Evolutionary conservation across 2,329 filamentous ascomycete species (phyloP), one percentile per base, ranked within the genome.

Genomic region (Monosporascus sp.): DNA sequence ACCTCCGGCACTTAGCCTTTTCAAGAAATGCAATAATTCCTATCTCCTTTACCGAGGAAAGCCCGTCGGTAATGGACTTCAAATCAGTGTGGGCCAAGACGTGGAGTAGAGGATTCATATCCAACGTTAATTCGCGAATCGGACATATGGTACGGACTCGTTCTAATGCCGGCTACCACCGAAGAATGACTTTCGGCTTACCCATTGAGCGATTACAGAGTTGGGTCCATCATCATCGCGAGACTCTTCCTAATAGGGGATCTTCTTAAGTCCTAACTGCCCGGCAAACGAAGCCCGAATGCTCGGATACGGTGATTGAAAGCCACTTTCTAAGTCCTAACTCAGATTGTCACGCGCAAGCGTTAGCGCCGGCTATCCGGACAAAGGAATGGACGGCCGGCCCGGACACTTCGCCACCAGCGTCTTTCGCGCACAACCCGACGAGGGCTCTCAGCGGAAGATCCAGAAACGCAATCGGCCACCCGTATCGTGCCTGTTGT

Each of bases 381-480:
- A 43, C 19, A 14, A 54, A 55, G 57, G 49, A 40, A 69, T 69
- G 67, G 67, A 69, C 44, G 56, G 61, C 55, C 61, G 60, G 58
- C 62, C 61, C 52, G 59, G 56, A 24, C 59, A 58, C 44, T 69
- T 65, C 45, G 65, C 68, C 55, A 70, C 68, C 51, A 68, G 61
- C 55, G 68, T 70, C 59, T 71, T 71, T 58, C 68, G 68, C 55
- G 68, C 68, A 22, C 68, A 69, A 51, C 66, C 66, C 37, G 63
- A 60, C 49, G 65, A 70, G 49, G 66, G 65, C 50, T 53, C 62
- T 38, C 67, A 68, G 53, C 67, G 68, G 38, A 71, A 71, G 63
- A 69, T 70, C 16, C 68, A 71, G 55, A 69, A 69, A 60, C 67
- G 68, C 53, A 71, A 71, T 56, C 63, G 68, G 41, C 68, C 68